Percentiles rank a stretch among this genome's conserved stretches.
Conservation (phyloP, 345 rosid species). For the Populus tremula region DNA sequence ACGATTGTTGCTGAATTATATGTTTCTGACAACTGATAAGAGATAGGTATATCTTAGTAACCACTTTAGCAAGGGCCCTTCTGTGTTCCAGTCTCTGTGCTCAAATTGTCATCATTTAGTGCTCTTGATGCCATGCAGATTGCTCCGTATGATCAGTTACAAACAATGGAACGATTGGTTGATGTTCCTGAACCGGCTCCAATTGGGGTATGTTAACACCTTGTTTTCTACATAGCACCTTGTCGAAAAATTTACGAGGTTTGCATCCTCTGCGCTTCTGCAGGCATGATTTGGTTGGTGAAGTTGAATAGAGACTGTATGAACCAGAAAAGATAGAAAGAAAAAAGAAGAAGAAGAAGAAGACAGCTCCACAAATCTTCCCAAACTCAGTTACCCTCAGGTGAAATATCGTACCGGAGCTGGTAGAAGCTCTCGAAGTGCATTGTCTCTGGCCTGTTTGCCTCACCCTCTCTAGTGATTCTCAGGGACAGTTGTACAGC, state of each 20-base stretch:
- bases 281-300: constrained; percentile 6
- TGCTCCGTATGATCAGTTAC: constrained; percentile 95
- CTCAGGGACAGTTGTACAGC: not conserved
- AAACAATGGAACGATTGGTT: constrained; percentile 69
- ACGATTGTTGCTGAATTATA: not conserved
- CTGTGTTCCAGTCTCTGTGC: not conserved
- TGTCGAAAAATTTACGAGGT: not conserved
- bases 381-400: not conserved
- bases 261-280: not conserved
- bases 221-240: not conserved
- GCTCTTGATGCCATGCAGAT: constrained; percentile 44
- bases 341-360: not conserved
- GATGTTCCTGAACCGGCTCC: constrained; percentile 46
- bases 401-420: not conserved
- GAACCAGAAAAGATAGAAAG: not conserved
- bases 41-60: too few relatives aligned
- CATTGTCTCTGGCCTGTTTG: not conserved
- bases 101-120: not conserved
- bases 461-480: not conserved
- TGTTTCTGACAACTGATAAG: too few relatives aligned
- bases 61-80: too few relatives aligned
- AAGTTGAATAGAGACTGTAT: not conserved
- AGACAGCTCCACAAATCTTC: not conserved
- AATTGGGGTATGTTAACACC: constrained; percentile 10
- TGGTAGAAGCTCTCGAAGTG: not conserved